A percentile compares a stretch with the other conserved stretches of the same genome.
phyloP scores from a whole-genome alignment of 352 stramenopile genomes.

The Phytophthora palmivora region DNA sequence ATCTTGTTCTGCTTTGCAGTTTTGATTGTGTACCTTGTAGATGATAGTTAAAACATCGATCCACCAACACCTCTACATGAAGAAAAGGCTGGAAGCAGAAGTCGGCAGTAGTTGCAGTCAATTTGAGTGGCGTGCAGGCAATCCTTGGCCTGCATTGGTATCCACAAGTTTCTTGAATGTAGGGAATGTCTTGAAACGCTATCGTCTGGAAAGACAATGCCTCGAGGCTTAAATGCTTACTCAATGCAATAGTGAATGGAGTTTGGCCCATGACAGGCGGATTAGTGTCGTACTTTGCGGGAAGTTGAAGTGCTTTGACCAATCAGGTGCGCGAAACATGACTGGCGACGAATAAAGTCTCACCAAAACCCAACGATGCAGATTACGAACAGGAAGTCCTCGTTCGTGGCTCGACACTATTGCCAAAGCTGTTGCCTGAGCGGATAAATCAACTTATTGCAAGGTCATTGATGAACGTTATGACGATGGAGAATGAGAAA shows the following conservation, averaged over 20 bases:
- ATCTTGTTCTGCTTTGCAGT: background rate
- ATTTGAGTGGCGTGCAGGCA: background rate
- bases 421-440: background rate
- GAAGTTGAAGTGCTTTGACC: constrained; percentile 20
- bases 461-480: background rate
- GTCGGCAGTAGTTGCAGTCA: background rate
- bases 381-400: background rate
- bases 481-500: background rate
- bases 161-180: constrained; percentile 4
- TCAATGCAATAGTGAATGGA: too few species aligned
- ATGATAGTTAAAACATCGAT: too few species aligned
- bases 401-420: background rate
- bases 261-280: background rate
- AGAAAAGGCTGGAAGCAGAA: background rate
- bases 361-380: background rate
- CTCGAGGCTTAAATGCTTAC: too few species aligned
- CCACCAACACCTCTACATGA: background rate
- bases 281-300: background rate
- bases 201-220: constrained; percentile 7
- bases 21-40: too few species aligned
- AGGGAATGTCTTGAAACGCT: background rate
- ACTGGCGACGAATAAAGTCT: background rate
- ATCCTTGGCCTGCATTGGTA: constrained; percentile 1
- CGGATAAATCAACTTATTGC: background rate
- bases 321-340: constrained; percentile 5